Evolutionary conservation across 2,329 filamentous ascomycete genomes (phyloP), one percentile per base, ranked within the genome.

Genomic region (Pseudogymnoascus sp.): DNA sequence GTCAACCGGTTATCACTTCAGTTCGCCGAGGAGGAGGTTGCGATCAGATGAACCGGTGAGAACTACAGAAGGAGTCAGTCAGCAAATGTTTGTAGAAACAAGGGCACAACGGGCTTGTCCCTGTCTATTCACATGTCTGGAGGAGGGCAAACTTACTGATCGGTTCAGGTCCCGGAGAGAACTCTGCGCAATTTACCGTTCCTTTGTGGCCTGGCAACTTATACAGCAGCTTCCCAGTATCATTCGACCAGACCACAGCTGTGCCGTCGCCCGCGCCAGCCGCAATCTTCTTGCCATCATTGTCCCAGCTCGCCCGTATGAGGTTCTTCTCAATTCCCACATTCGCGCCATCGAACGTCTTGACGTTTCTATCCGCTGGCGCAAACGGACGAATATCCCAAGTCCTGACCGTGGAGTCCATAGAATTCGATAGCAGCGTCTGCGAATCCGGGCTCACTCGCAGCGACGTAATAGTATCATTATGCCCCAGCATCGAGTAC

Each of bases 351-450:
- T 97, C 93, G 74, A 95, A 96, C 0, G 91, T 96, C 71, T 86
- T 85, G 65, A 97, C 85, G 65, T 91, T 87, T 67, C 95, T 83
- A 73, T 97, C 90, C 0, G 88, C 86, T 0, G 95, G 91, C 5
- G 95, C 93, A 77, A 97, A 99, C 0, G 95, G 93, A 68, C 93
- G 84, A 61, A 99, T 90, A 73, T 99, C 93, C 95, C 95, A 99
- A 16, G 93, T 97, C 70, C 90, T 85, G 38, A 93, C 95, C 0
- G 93, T 96, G 18, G 90, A 92, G 75, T 99, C 95, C 81, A 97
- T 95, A 6, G 91, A 88, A 71, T 96, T 95, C 1, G 93, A 97
- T 3, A 97, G 80, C 2, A 99, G 82, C 0, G 89, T 89, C 75
- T 97, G 93, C 40, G 90, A 90, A 74, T 99, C 93, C 0, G 95